These are phyloP conservation scores for Citrus maxima DNA, from an alignment of 345 rosid species.

Conservation along the genomic window DNA sequence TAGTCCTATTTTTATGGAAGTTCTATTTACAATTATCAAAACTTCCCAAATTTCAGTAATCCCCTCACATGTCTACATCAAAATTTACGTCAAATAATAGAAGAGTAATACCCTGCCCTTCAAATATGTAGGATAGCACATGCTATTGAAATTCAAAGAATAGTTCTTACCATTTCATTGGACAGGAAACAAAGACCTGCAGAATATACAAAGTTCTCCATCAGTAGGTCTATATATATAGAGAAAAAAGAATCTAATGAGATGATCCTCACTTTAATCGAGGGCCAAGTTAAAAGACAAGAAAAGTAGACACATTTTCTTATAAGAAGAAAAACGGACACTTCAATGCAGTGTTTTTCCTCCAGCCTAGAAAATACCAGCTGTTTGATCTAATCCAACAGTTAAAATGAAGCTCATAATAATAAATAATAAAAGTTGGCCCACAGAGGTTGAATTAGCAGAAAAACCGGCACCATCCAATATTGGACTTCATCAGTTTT, in stretches of 20 bases:
- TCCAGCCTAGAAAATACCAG: background rate
- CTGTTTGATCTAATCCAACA: background rate
- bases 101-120: background rate
- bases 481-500: background rate
- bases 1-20: background rate
- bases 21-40: background rate
- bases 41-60: slow-evolving; percentile 5
- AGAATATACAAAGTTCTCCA: slow-evolving; percentile 12
- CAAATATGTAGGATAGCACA: background rate
- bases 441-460: background rate
- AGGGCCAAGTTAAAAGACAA: too few relatives aligned
- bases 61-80: background rate
- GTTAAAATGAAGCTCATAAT: background rate
- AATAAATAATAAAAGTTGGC: background rate
- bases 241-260: too few relatives aligned
- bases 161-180: slow-evolving; percentile 76
- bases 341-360: background rate
- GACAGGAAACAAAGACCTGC: slow-evolving; percentile 96
- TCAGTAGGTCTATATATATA: background rate
- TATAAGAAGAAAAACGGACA: too few relatives aligned
- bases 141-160: background rate
- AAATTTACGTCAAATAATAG: background rate
- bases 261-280: too few relatives aligned
- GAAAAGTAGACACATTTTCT: too few relatives aligned
- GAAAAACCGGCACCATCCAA: background rate